These are phyloP conservation scores for Rhododendron molle DNA, from an alignment of 148 eudicot genomes.

Conservation along the genomic window DNA sequence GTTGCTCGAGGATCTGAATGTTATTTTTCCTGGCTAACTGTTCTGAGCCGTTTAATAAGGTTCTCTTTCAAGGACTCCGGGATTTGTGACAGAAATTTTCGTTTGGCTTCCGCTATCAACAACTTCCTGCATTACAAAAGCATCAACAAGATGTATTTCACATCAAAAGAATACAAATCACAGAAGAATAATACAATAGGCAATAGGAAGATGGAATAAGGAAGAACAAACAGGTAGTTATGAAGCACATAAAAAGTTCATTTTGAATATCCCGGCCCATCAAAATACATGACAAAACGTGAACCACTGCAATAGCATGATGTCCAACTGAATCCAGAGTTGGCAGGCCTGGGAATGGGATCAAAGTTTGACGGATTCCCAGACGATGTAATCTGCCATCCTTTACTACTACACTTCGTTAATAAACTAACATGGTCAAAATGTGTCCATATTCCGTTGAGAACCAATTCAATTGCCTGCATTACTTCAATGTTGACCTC, in stretches of 20 bases:
- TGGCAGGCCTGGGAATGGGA: not conserved
- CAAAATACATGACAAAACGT: not conserved
- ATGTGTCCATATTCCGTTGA: not conserved
- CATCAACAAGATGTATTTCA: not conserved
- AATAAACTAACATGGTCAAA: not conserved
- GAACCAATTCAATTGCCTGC: not conserved
- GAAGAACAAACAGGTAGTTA: not conserved
- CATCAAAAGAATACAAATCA: not conserved
- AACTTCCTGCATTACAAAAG: slow-evolving; percentile 46
- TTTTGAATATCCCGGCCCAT: not conserved
- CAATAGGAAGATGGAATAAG: not conserved
- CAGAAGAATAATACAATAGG: not conserved
- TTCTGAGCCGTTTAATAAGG: slow-evolving; percentile 50
- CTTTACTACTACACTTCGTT: not conserved
- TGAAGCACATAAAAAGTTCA: not conserved
- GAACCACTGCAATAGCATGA: not conserved
- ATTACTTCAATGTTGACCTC: not conserved
- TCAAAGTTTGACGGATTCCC: not conserved
- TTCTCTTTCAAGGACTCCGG: slow-evolving; percentile 72
- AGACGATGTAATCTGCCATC: not conserved
- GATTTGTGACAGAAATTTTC: slow-evolving; percentile 44
- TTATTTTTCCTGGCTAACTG: slow-evolving; percentile 44
- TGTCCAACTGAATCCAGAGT: not conserved
- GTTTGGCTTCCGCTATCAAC: slow-evolving; percentile 66
- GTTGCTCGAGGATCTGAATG: slow-evolving; percentile 14